Evolutionary conservation across 805 yeast species (phyloP).

Genomic region (Candida dajiaensis): DNA sequence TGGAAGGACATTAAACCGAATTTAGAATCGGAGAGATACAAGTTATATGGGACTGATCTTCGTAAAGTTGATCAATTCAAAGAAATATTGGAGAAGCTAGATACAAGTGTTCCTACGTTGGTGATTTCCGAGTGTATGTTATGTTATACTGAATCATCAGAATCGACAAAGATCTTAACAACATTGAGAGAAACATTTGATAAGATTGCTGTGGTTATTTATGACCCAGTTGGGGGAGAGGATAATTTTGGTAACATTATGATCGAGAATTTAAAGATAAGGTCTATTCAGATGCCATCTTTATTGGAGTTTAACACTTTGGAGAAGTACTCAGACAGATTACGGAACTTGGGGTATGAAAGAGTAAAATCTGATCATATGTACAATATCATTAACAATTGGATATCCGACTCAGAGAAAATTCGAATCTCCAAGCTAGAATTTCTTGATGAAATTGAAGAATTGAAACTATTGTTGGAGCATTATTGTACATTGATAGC

Average conservation of each 20-base stretch:
- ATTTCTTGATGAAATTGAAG: slow-evolving; percentile 56
- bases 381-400: slow-evolving; percentile 27
- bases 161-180: slow-evolving; percentile 33
- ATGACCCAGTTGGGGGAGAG: slow-evolving; percentile 55
- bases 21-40: slow-evolving; percentile 20
- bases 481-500: slow-evolving; percentile 44
- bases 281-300: slow-evolving; percentile 40
- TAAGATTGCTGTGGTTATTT: slow-evolving; percentile 31
- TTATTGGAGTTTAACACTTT: slow-evolving; percentile 33
- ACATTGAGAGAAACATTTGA: slow-evolving; percentile 25
- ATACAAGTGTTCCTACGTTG: slow-evolving; percentile 35
- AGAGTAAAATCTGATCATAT: slow-evolving; percentile 21
- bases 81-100: slow-evolving; percentile 18
- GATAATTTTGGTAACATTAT: slow-evolving; percentile 49
- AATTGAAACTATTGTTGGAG: slow-evolving; percentile 41
- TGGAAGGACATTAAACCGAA: slow-evolving; percentile 23
- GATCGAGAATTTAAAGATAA: slow-evolving; percentile 41
- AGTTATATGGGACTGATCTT: slow-evolving; percentile 29
- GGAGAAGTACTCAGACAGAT: slow-evolving; percentile 16
- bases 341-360: slow-evolving; percentile 9
- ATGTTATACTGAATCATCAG: slow-evolving; percentile 43
- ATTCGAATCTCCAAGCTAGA: slow-evolving; percentile 40
- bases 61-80: slow-evolving; percentile 24
- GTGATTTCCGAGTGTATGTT: slow-evolving; percentile 53
- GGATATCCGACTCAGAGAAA: slow-evolving; percentile 33